Percentiles rank a stretch among this genome's conserved stretches.
These are phyloP conservation scores for Sanghuangporus baumii DNA, from an alignment of 1,284 basidiomycete genomes.

Conservation along the genomic window DNA sequence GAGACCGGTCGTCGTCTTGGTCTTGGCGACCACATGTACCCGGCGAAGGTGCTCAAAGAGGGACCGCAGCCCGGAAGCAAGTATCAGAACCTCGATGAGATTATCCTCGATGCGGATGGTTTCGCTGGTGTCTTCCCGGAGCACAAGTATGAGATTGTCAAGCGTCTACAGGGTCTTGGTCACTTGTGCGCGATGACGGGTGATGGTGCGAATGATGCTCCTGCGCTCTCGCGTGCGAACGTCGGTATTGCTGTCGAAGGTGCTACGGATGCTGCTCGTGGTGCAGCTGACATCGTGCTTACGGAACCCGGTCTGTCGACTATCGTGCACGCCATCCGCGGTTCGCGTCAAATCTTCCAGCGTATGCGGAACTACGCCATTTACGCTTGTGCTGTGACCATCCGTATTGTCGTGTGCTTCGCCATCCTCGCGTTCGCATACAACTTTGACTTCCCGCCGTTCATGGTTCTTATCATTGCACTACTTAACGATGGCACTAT, in stretches of 20 bases:
- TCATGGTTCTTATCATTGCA: conserved; percentile 98
- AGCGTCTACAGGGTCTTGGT: conserved; percentile 88
- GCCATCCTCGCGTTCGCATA: conserved; percentile 93
- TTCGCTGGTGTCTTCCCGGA: conserved; percentile 97
- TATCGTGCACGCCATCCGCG: conserved; percentile 94
- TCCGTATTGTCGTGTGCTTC: conserved; percentile 98
- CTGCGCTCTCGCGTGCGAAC: conserved; percentile 90
- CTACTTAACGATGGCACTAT: conserved; percentile 97
- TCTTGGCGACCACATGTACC: conserved; percentile 95
- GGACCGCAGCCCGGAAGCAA: conserved; percentile 78
- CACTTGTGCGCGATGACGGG: conserved; percentile 91
- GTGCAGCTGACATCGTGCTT: conserved; percentile 92
- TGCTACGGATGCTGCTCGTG: conserved; percentile 93
- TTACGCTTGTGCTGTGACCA: conserved; percentile 88
- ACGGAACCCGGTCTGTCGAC: conserved; percentile 95
- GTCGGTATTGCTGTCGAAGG: conserved; percentile 97
- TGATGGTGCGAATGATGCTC: conserved; percentile 97
- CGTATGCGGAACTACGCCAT: conserved; percentile 97
- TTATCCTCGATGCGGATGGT: conserved; percentile 89
- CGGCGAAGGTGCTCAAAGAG: conserved; percentile 91
- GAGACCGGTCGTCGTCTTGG: conserved; percentile 98
- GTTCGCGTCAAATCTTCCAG: conserved; percentile 95
- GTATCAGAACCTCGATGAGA: conserved; percentile 82
- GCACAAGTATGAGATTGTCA: conserved; percentile 92
- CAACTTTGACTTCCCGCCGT: conserved; percentile 97